Evolutionary conservation across 495 filamentous ascomycete species (phyloP).

Genomic region (Halenospora varia): DNA sequence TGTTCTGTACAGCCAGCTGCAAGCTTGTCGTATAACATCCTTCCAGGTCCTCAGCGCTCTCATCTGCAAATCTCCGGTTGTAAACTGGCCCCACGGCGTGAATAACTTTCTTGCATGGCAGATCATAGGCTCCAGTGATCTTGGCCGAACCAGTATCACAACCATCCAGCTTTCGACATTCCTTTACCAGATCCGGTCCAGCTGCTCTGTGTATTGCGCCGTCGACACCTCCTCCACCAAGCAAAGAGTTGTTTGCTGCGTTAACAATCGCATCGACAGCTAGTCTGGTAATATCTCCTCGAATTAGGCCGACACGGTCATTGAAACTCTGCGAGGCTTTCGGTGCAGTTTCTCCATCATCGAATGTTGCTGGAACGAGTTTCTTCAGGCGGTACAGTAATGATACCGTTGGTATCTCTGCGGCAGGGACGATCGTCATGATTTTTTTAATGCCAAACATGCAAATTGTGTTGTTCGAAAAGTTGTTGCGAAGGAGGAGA

Average conservation of each 20-base stretch:
- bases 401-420: conserved; percentile 62
- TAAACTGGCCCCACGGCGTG: conserved; percentile 93
- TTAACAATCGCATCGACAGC: conserved; percentile 85
- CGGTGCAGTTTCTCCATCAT: background rate
- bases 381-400: conserved; percentile 54
- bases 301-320: conserved; percentile 63
- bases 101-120: conserved; percentile 77
- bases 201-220: conserved; percentile 85
- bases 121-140: conserved; percentile 71
- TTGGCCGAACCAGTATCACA: conserved; percentile 79
- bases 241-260: conserved; percentile 76
- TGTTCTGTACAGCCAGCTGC: conserved; percentile 62
- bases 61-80: conserved; percentile 24
- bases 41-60: conserved; percentile 43
- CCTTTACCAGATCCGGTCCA: conserved; percentile 59
- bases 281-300: conserved; percentile 80
- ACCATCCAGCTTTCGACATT: conserved; percentile 64
- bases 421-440: conserved; percentile 20
- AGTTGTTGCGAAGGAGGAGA: background rate
- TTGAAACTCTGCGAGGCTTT: conserved; percentile 54
- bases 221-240: conserved; percentile 85
- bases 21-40: conserved; percentile 75
- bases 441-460: conserved; percentile 12
- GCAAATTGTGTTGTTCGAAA: background rate
- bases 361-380: conserved; percentile 25